Evolutionary conservation across 1,284 basidiomycete species (phyloP), one percentile per base, ranked within the genome.

Genomic region (Tilletiopsis washingtonensis): DNA sequence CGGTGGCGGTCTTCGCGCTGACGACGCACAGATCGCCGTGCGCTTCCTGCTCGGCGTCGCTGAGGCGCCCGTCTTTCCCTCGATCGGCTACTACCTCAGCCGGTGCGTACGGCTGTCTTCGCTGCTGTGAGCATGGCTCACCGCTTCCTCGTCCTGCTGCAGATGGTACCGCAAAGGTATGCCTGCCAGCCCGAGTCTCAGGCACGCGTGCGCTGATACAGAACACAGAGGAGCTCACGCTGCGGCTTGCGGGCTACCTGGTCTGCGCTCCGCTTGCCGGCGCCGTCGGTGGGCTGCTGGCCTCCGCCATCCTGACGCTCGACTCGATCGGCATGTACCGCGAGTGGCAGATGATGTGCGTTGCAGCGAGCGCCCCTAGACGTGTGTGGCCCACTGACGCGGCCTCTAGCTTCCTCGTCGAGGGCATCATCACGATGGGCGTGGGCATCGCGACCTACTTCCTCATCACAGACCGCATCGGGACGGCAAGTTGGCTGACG

Each of bases 391-490:
- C n/a, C n/a, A n/a, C n/a, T n/a, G n/a, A n/a, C n/a, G n/a, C n/a
- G n/a, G n/a, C n/a, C n/a, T n/a, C n/a, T n/a, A n/a, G n/a, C 48
- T 74, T 74, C 57, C 49, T 74, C n/a, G 53, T 72, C 20, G 75
- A 75, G 42, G 75, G 75, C 2, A 49, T 74, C 41, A 70, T 75
- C 46, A 74, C 74, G 1, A 69, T 69, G 21, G 62, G 57, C 3
- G 49, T 76, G 15, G 73, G 61, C 17, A 38, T 72, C 40, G 38
- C 67, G 12, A 59, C 61, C 1, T 76, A 56, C 38, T 64, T 75
- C 45, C 47, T 72, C 15, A 50, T 76, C 24, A 63, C 69, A 1
- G 68, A 75, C 49, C 59, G 65, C 24, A 74, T 75, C 12, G 55
- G 50, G 6, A 62, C 59, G 3, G 75, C 75, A 5, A 40, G 50